Evolutionary conservation across 208 protist genomes (phyloP).

Genomic region (Borovskyia barvae): DNA sequence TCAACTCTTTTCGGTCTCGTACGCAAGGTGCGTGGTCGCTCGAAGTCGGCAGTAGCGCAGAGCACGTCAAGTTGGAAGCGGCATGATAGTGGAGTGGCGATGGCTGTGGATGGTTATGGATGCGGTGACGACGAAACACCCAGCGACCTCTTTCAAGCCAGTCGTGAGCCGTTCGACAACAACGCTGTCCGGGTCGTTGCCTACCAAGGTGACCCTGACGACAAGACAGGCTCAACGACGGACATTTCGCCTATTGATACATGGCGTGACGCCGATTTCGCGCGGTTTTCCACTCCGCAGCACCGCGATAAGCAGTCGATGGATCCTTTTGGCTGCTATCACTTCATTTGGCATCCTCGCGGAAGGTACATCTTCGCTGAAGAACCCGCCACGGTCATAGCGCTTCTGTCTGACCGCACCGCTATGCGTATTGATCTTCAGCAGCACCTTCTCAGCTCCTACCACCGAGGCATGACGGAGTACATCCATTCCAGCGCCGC

Average conservation of each 20-base stretch:
- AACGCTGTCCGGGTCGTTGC: slow-evolving; percentile 11
- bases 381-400: slow-evolving; percentile 20
- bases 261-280: slow-evolving; percentile 10
- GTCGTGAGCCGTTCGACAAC: slow-evolving; percentile 43
- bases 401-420: slow-evolving; percentile 25
- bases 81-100: background rate
- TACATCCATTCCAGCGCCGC: slow-evolving; percentile 25
- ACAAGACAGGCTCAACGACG: background rate
- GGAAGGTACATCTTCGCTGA: slow-evolving; percentile 28
- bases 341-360: slow-evolving; percentile 29
- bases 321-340: slow-evolving; percentile 37
- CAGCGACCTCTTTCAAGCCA: slow-evolving; percentile 32
- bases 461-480: slow-evolving; percentile 28
- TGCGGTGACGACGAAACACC: background rate
- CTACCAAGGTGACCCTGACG: background rate
- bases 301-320: slow-evolving; percentile 23
- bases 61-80: background rate
- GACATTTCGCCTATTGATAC: too few species aligned
- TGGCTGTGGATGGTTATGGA: background rate
- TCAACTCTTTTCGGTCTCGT: background rate
- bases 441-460: slow-evolving; percentile 35
- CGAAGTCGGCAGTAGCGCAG: background rate
- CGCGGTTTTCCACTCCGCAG: slow-evolving; percentile 12
- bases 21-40: background rate
- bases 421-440: slow-evolving; percentile 29